These are phyloP conservation scores for Fusarium lyarnte DNA, from an alignment of 2,329 filamentous ascomycete genomes.

Conservation along the genomic window DNA sequence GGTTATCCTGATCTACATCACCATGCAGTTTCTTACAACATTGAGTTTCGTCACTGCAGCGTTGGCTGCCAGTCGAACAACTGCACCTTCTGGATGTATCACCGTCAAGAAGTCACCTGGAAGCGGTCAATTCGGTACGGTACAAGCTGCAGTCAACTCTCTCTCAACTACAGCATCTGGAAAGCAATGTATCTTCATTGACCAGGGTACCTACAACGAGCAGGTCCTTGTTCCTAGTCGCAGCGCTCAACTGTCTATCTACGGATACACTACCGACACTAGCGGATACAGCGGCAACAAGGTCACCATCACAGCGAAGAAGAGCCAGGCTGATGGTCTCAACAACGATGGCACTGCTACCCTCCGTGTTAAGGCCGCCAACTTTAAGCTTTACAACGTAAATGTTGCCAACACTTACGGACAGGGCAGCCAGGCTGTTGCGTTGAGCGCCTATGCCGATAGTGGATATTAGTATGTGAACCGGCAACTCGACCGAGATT, in stretches of 20 bases:
- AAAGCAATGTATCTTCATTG: conserved; percentile 71
- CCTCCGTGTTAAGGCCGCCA: conserved; percentile 55
- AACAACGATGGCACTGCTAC: conserved; percentile 64
- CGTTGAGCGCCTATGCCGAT: conserved; percentile 55
- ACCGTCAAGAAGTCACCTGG: conserved; percentile 53
- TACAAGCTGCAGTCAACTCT: conserved; percentile 67
- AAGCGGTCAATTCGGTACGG: conserved; percentile 48
- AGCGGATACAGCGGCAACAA: conserved; percentile 62
- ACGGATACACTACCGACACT: conserved; percentile 64
- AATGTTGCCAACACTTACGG: conserved; percentile 60
- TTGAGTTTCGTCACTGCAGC: conserved; percentile 29
- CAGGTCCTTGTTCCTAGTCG: conserved; percentile 61
- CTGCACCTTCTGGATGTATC: conserved; percentile 59
- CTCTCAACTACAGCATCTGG: conserved; percentile 61
- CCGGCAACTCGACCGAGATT: fast-evolving
- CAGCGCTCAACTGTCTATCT: conserved; percentile 63
- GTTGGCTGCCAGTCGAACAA: conserved; percentile 48
- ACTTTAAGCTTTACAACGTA: conserved; percentile 71
- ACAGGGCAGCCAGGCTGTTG: conserved; percentile 58
- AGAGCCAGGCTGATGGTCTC: conserved; percentile 55
- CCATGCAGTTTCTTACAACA: conserved; percentile 32
- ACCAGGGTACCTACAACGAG: conserved; percentile 65
- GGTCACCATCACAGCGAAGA: conserved; percentile 60
- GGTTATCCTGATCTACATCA: neutral
- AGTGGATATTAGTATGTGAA: conserved; percentile 54